phyloP scores from a whole-genome alignment of 257 asterid genomes.

The Plectranthus barbatus region DNA sequence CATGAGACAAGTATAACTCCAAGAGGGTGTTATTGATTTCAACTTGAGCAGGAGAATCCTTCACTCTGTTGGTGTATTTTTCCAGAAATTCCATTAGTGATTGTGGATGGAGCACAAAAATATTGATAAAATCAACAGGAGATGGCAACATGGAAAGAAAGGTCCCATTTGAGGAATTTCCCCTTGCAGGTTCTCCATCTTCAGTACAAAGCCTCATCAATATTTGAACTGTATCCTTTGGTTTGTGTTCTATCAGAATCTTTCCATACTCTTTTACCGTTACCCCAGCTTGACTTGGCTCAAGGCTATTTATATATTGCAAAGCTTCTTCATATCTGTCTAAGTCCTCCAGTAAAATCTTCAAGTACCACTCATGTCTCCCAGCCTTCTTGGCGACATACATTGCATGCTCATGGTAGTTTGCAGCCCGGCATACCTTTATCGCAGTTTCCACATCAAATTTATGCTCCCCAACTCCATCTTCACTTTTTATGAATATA shows the following conservation, averaged over 20 bases:
- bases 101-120: slow-evolving; percentile 69
- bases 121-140: slow-evolving; percentile 92
- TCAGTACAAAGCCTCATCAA: slow-evolving; percentile 91
- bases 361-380: slow-evolving; percentile 88
- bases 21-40: slow-evolving; percentile 86
- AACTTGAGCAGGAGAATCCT: slow-evolving; percentile 95
- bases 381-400: slow-evolving; percentile 96
- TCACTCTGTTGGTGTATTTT: slow-evolving; percentile 64
- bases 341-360: slow-evolving; percentile 90
- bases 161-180: slow-evolving; percentile 37
- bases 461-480: slow-evolving; percentile 68
- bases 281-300: slow-evolving; percentile 93
- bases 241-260: slow-evolving; percentile 84
- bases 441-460: slow-evolving; percentile 96
- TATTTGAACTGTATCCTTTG: slow-evolving; percentile 73
- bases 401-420: slow-evolving; percentile 97
- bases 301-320: slow-evolving; percentile 80
- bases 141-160: slow-evolving; percentile 90
- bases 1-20: slow-evolving; percentile 77
- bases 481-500: slow-evolving; percentile 78
- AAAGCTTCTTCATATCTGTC: slow-evolving; percentile 89
- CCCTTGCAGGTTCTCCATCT: slow-evolving; percentile 59
- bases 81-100: slow-evolving; percentile 95
- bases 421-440: slow-evolving; percentile 93
- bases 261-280: slow-evolving; percentile 92